These are phyloP conservation scores for Russula lepida DNA, from an alignment of 768 basidiomycete genomes.

Conservation along the genomic window DNA sequence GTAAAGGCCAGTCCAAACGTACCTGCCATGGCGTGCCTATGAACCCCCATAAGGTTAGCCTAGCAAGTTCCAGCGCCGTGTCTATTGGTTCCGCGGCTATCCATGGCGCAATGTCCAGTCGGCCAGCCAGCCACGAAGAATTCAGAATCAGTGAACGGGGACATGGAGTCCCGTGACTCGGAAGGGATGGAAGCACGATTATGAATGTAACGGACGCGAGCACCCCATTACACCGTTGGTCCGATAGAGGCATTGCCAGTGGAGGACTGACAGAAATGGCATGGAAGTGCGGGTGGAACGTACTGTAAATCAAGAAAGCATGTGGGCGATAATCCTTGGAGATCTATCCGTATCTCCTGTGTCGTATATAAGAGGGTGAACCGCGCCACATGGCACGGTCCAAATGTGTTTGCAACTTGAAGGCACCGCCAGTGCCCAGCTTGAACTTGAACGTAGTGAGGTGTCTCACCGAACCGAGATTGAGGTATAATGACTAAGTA, in stretches of 20 bases:
- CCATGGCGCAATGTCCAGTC: background rate
- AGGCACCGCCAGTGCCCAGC: background rate
- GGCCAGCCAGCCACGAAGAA: background rate
- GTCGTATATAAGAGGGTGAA: background rate
- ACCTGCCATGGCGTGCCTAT: too few species aligned
- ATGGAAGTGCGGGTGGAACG: background rate
- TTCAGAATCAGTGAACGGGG: background rate
- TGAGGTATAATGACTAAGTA: background rate
- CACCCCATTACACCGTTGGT: constrained; percentile 3
- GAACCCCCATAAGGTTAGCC: too few species aligned
- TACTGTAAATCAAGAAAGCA: background rate
- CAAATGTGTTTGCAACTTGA: background rate
- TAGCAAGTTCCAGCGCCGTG: too few species aligned
- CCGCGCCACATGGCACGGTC: background rate
- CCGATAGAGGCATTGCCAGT: background rate
- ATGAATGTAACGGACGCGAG: constrained; percentile 22
- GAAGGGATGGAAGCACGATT: constrained; percentile 23
- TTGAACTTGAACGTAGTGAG: background rate
- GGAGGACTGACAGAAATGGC: background rate
- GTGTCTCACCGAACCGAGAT: background rate
- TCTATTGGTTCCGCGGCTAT: too few species aligned
- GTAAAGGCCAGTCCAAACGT: background rate
- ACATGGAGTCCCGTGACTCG: too few species aligned
- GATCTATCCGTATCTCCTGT: background rate
- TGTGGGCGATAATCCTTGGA: too few species aligned